Base-by-base conservation (phyloP, 1,284 basidiomycete genomes). In the Heterobasidion irregulare region DNA sequence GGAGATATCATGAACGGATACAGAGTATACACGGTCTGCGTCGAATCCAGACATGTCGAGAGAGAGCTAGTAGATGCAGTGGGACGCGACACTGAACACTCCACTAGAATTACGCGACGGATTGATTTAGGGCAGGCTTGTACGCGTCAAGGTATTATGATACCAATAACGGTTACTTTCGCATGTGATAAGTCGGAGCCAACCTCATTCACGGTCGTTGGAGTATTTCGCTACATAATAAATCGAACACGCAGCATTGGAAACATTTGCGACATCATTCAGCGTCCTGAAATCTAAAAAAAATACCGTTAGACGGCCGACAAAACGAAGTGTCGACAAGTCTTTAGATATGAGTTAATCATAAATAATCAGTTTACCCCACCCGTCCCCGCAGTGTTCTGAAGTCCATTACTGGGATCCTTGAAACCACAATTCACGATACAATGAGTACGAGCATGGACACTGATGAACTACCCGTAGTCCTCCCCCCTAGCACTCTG, bases 391-490 rank as follows among this genome's bases (percentile, higher is more conserved):
- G 26, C 26, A 26, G 26, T 26, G 26, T 26, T 26, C 4, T 26
- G 26, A 26, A 26, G 26, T 26, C 38, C 38, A 41, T 10, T 41
- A 41, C 38, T n/a, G 4, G 38, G n/a, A 41, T 10, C 38, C 38
- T n/a, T 10, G 12, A 41, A 41, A 3, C 38, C 10, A 47, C 33
- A 15, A 10, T 50, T 36, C n/a, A 47, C 56, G 73, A 61, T 49
- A 86, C 86, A 82, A 79, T 72, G 63, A 78, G 82, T 50, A 89
- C 72, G 63, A 78, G 82, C 50, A 89, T 89, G 87, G 86, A 90
- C 54, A 83, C 84, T 45, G 87, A 89, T 62, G 86, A 88, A 58
- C 71, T 81, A 18, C 78, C 86, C 26, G 84, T 89, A 19, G 84
- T 90, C 18, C 72, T 89, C 5, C 79, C 86, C 32, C 78, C 85